Evolutionary conservation across 495 filamentous ascomycete genomes (phyloP), one percentile per base, ranked within the genome.

Genomic region (Penicillium paxilli): DNA sequence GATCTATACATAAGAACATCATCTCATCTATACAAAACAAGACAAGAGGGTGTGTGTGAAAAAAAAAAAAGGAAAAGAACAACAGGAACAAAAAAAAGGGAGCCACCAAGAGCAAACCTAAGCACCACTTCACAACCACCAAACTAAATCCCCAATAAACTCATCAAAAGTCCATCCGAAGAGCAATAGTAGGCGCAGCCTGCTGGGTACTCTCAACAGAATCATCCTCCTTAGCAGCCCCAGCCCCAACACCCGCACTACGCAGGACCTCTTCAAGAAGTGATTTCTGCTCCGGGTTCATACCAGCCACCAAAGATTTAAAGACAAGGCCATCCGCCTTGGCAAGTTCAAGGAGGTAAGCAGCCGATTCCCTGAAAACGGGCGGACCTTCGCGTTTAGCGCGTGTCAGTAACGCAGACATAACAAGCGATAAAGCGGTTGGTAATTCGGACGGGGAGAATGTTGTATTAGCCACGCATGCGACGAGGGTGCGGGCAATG

Each of bases 141-240:
- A n/a, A n/a, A n/a, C n/a, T n/a, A n/a, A n/a, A n/a, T n/a, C n/a
- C n/a, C n/a, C n/a, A n/a, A n/a, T n/a, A n/a, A n/a, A n/a, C 30
- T 0, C 0, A 41, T 42, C 66, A 79, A 81, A 98, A 97, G 65
- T 96, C 81, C 88, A 98, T 92, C 78, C 93, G 90, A 69, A 99
- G 65, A 47, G 91, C 91, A 80, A 99, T 99, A 54, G 74, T 96
- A 12, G 94, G 95, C 70, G 86, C 79, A 41, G 62, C 83, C 54
- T 76, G 83, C 28, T 79, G 70, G 24, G 64, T 66, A 56, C 64
- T 68, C 20, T 69, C 74, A 24, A 55, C 68, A 49, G 57, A 52
- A 30, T 63, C 62, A 12, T 40, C 58, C 16, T 44, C 57, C 65
- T 48, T 61, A 5, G 63, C 64, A 26, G 64, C 49, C 14, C 62